Conservation (phyloP, 2,329 filamentous ascomycete genomes). For the Parasarocladium wereldwijsianum region DNA sequence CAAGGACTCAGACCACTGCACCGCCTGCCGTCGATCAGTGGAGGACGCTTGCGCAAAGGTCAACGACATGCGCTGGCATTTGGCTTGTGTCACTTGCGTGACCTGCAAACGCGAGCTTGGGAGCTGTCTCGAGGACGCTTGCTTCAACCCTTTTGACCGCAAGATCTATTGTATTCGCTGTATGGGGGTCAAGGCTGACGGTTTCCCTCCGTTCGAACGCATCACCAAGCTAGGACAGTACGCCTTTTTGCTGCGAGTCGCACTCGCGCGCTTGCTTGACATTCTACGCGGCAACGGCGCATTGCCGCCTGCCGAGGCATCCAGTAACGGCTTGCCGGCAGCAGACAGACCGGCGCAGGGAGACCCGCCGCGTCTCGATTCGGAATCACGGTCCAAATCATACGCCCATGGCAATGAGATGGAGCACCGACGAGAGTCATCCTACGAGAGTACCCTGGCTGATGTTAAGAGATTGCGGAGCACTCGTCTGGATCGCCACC, state of each 20-base stretch:
- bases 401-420: conserved; percentile 41
- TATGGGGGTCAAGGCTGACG: conserved; percentile 38
- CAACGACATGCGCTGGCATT: conserved; percentile 69
- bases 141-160: conserved; percentile 53
- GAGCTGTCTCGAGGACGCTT: conserved; percentile 51
- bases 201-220: conserved; percentile 44
- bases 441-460: conserved; percentile 89
- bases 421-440: conserved; percentile 53
- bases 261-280: conserved; percentile 74
- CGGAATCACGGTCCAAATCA: conserved; percentile 60
- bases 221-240: conserved; percentile 88
- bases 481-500: conserved; percentile 82
- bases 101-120: conserved; percentile 52
- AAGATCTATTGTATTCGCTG: conserved; percentile 61
- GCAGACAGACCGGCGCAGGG: conserved; percentile 40
- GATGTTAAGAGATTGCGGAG: conserved; percentile 87
- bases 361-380: conserved; percentile 38
- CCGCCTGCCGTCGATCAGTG: conserved; percentile 68
- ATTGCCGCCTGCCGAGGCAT: conserved; percentile 63
- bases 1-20: conserved; percentile 73
- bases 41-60: conserved; percentile 81
- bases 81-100: conserved; percentile 65
- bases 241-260: conserved; percentile 81
- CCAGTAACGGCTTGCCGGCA: conserved; percentile 16
- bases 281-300: conserved; percentile 75